Conservation (phyloP, 768 basidiomycete genomes). For the Suillus discolor region DNA sequence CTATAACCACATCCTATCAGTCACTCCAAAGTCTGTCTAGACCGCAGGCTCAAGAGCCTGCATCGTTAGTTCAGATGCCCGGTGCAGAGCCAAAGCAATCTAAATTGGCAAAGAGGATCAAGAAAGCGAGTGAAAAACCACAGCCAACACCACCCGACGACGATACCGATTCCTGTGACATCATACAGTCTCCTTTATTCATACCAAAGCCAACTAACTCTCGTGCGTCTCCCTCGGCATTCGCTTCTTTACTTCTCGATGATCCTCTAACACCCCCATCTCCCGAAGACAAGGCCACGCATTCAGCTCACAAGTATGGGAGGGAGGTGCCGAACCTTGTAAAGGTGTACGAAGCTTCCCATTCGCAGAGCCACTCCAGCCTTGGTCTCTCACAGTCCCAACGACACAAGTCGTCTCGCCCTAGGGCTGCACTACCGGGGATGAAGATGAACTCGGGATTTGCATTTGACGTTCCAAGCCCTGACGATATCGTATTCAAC, state of each 20-base stretch:
- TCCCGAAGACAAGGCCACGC: constrained; percentile 40
- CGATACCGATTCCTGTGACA: constrained; percentile 30
- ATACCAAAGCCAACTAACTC: constrained; percentile 50
- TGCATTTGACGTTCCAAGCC: constrained; percentile 83
- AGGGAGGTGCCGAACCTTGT: constrained; percentile 33
- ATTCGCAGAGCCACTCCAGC: constrained; percentile 32
- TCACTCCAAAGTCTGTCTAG: constrained; percentile 61
- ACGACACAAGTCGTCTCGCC: constrained; percentile 14
- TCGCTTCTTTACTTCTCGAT: constrained; percentile 71
- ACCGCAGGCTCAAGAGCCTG: constrained; percentile 26
- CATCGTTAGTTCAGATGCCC: constrained; percentile 31
- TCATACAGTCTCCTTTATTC: constrained; percentile 58
- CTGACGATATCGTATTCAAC: constrained; percentile 85
- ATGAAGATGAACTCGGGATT: constrained; percentile 46
- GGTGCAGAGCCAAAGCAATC: constrained; percentile 52
- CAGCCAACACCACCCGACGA: constrained; percentile 40
- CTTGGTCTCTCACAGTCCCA: constrained; percentile 23
- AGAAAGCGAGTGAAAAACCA: constrained; percentile 54
- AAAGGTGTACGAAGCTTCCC: constrained; percentile 30
- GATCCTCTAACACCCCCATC: constrained; percentile 40
- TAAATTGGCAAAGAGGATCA: constrained; percentile 78
- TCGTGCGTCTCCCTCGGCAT: constrained; percentile 78
- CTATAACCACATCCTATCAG: constrained; percentile 82
- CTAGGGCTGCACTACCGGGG: constrained; percentile 34
- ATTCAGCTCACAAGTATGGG: constrained; percentile 32